Percentiles rank a stretch among this genome's conserved stretches.
These are phyloP conservation scores for Neodidymelliopsis sp. DNA, from an alignment of 2,329 filamentous ascomycete genomes.

Conservation along the genomic window DNA sequence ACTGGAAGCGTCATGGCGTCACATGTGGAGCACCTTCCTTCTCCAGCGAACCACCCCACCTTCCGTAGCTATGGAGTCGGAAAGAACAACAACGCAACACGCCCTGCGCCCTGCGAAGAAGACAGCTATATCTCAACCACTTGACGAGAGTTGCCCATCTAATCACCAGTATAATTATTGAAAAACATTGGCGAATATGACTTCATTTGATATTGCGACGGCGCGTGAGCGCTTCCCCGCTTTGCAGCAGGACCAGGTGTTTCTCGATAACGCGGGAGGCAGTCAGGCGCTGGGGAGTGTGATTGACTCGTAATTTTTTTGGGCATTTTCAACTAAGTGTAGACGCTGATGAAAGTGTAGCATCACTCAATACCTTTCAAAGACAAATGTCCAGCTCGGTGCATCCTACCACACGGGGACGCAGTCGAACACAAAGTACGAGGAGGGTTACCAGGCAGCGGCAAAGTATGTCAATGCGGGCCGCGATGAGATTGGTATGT, in stretches of 20 bases:
- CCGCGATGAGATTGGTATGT: constrained; percentile 69
- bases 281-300: constrained; percentile 74
- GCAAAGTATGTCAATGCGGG: constrained; percentile 75
- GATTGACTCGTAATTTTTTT: constrained; percentile 65
- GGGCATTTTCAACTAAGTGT: no score
- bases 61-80: background rate
- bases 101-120: constrained; percentile 7
- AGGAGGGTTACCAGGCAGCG: constrained; percentile 67
- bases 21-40: constrained; percentile 21
- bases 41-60: constrained; percentile 13
- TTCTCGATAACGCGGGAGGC: constrained; percentile 80
- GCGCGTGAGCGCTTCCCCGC: constrained; percentile 72
- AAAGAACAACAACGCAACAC: constrained; percentile 8
- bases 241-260: constrained; percentile 71
- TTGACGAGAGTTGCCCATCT: no score
- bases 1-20: constrained; percentile 6
- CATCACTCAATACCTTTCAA: constrained; percentile 70
- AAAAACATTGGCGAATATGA: constrained; percentile 28
- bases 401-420: constrained; percentile 70
- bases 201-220: constrained; percentile 62
- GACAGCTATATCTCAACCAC: background rate
- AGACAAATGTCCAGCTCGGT: constrained; percentile 78
- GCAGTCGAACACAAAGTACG: constrained; percentile 66
- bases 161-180: background rate
- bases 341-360: constrained; percentile 36